Evolutionary conservation across 2,329 filamentous ascomycete species (phyloP), one percentile per base, ranked within the genome.

Genomic region (Fusarium sulawesiense): DNA sequence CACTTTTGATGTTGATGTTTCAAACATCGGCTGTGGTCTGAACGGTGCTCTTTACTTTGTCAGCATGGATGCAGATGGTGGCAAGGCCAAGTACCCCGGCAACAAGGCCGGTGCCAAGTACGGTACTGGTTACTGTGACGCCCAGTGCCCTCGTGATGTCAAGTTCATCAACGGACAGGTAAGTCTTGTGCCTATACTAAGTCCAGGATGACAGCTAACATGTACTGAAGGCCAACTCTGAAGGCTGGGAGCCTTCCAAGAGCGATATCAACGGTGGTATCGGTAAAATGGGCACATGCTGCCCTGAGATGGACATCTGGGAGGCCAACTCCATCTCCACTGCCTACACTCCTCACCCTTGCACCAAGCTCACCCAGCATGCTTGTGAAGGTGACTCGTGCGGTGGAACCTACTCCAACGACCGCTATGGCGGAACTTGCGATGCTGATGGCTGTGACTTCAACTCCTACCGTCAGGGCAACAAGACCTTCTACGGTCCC

Each of bases 381-480:
- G 82, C 84, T 59, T 91, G 89, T 82, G 76, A 77, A 0, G 82
- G 83, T 21, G 79, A 86, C 66, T 62, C 63, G 8, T 89, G 87
- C 71, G 87, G 87, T 62, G 88, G 85, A 61, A 83, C 85, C 37
- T 87, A 85, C 74, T 81, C 80, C 55, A 56, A 72, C 51, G 79
- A 84, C 72, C 88, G 89, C 67, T 91, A 91, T 76, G 81, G 75
- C 27, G 89, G 89, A 56, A 80, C 86, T 61, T 92, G 90, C 78
- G 90, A 92, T 77, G 87, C 88, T 66, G 89, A 91, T 74, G 90
- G 90, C 42, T 92, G 90, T 75, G 90, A 91, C 78, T 91, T 90
- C 85, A 91, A 91, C 85, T 77, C 85, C 41, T 92, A 87, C 86
- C 89, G 89, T 76, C 83, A 88, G 83, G 90, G 90, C 66, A 85